These are phyloP conservation scores for Alternaria arbusti DNA, from an alignment of 2,329 filamentous ascomycete species.

Conservation along the genomic window DNA sequence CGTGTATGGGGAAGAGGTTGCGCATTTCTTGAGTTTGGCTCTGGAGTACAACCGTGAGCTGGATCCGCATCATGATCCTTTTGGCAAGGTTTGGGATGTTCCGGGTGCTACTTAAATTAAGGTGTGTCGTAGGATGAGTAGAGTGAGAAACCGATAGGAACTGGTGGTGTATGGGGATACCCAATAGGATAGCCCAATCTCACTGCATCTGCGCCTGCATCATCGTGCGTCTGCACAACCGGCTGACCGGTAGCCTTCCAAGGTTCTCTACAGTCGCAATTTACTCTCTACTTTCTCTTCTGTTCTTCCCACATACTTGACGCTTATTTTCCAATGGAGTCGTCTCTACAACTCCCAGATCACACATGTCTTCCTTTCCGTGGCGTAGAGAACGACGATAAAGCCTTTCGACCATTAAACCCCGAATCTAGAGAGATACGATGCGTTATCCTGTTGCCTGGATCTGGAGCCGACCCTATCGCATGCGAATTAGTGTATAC, in stretches of 20 bases:
- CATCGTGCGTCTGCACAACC: too few relatives aligned
- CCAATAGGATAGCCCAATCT: too few relatives aligned
- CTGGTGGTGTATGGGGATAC: too few relatives aligned
- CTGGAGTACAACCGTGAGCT: slow-evolving; percentile 64
- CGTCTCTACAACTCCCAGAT: neutral
- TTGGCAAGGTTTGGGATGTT: slow-evolving; percentile 51
- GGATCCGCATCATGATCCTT: slow-evolving; percentile 61
- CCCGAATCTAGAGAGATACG: neutral
- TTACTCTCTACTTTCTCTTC: too few relatives aligned
- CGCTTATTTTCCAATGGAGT: neutral
- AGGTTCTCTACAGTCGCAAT: too few relatives aligned
- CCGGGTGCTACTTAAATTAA: slow-evolving; percentile 3
- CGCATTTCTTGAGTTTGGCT: slow-evolving; percentile 54
- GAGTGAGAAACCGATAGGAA: too few relatives aligned
- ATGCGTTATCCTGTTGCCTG: neutral
- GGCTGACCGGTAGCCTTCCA: too few relatives aligned
- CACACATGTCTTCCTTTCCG: neutral
- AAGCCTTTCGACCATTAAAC: neutral
- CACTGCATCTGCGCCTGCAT: too few relatives aligned
- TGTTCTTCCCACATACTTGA: too few relatives aligned
- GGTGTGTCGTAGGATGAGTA: too few relatives aligned
- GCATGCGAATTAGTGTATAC: neutral
- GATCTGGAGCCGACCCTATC: neutral
- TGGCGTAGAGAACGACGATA: neutral
- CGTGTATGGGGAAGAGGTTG: slow-evolving; percentile 61